Base-by-base conservation (phyloP, 2,329 filamentous ascomycete species). In the Pestalotiopsis fici region DNA sequence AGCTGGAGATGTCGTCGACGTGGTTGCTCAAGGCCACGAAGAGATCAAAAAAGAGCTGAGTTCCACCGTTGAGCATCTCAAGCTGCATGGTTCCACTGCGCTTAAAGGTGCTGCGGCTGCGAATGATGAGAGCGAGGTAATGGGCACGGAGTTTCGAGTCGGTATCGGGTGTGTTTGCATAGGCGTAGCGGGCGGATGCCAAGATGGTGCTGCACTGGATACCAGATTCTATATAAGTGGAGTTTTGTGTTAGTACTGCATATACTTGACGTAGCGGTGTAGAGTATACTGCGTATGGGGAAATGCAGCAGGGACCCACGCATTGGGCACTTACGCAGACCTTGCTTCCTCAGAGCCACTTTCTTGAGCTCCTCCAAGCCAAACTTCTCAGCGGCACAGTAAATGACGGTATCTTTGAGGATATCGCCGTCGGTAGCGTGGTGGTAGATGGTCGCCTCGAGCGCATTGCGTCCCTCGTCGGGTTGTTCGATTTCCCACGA, bases 21-120 rank as follows among this genome's bases (percentile, higher is more conserved):
- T 97, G 93, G 78, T 97, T 97, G 81, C 93, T 94, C 81, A 97
- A 89, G 21, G 95, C 94, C 63, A 97, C 95, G 78, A 97, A 98
- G 57, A 97, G 85, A 77, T 97, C 95, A 77, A 97, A 98, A 83
- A 97, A 97, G 68, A 97, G 85, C 75, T 92, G 87, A 1, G 85
- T 92, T 65, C 93, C 93, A 31, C 95, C 95, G 69, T 89, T 88
- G 78, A 92, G 92, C 94, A 98, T 97, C 83, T 97, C 94, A 72
- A 93, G 88, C 81, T 97, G 95, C 94, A 97, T 97, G 3, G 94
- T 97, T 65, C 94, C 94, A 80, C 94, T 97, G 66, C 93, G 87
- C 85, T 97, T 97, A 82, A 98, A 97, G 2, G 93, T 97, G 76
- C 88, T 88, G 72, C 95, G 89, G 74, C 91, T 93, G 71, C 94